Evolutionary conservation across 768 basidiomycete genomes (phyloP), one percentile per base, ranked within the genome.

Genomic region (Tylopilus felleus): DNA sequence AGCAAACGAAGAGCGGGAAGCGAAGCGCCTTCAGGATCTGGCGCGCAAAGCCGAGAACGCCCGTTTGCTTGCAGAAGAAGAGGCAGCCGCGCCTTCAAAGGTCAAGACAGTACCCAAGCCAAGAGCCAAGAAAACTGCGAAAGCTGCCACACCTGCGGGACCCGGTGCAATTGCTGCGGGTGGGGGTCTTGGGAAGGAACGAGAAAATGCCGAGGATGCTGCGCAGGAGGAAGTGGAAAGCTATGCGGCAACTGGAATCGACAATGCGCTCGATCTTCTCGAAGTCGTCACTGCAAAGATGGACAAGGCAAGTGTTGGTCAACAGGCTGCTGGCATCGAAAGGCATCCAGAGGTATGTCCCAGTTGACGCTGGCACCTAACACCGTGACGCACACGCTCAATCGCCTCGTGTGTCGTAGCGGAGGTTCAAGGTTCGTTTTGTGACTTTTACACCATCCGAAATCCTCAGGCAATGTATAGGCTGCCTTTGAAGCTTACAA

Each of bases 291-390:
- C 84, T 44, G 90, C 90, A 4, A 94, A 93, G 79, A 86, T 83
- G 81, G 94, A 96, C 70, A 96, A 96, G 74, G 90, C 91, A 2
- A 91, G 89, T 60, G 76, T 95, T 31, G 93, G 94, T 0, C 82
- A 85, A 54, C 88, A 90, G 69, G 93, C 94, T 14, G 91, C 91
- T 48, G 80, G 81, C 36, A 80, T 97, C 33, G 93, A 97, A 74
- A 80, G 79, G 51, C 94, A 97, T 78, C 94, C 94, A 48, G 94
- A 97, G 84, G 92, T 93, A 63, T 45, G 80, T 71, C 19, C 6
- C 54, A 42, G n/a, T 23, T 9, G 25, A 27, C 13, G 31, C 43
- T 36, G 12, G 1, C 16, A 33, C 29, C 29, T 29, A 10, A 10
- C 29, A 33, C 45, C n/a, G 35, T 53, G 41, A 17, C 41, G 43